These are phyloP conservation scores for Lepidium africanum DNA, from an alignment of 345 rosid genomes.

Conservation along the genomic window DNA sequence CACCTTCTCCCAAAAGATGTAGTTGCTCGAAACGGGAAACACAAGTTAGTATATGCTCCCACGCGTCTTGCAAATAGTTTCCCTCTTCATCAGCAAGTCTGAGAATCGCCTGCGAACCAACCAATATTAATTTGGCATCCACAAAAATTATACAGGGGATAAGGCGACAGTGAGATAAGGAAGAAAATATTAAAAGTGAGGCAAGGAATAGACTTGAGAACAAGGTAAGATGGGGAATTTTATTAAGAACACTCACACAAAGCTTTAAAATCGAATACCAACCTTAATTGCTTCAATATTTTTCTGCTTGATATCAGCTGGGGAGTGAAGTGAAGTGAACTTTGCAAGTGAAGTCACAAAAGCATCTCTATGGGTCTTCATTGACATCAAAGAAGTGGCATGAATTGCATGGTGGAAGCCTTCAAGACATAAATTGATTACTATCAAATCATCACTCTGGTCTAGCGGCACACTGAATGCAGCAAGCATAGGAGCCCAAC, in stretches of 20 bases:
- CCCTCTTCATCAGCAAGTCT: conserved; percentile 85
- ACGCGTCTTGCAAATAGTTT: conserved; percentile 75
- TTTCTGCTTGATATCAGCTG: conserved; percentile 85
- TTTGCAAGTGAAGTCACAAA: conserved; percentile 86
- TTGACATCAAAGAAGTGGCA: conserved; percentile 77
- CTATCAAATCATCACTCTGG: conserved; percentile 77
- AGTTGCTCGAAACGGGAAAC: conserved; percentile 92
- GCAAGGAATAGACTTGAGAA: conserved; percentile 6
- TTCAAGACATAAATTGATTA: conserved; percentile 64
- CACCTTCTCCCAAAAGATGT: conserved; percentile 87
- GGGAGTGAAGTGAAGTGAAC: conserved; percentile 83
- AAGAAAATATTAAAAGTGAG: neutral
- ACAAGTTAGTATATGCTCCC: conserved; percentile 88
- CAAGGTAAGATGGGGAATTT: neutral
- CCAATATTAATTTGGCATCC: neutral
- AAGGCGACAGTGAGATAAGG: neutral
- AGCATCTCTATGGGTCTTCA: conserved; percentile 96
- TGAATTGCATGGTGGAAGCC: conserved; percentile 79
- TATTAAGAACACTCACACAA: neutral
- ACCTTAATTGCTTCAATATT: conserved; percentile 90
- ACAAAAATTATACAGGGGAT: neutral
- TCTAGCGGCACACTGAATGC: conserved; percentile 86
- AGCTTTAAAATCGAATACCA: conserved; percentile 1
- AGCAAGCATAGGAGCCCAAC: conserved; percentile 96
- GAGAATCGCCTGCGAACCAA: conserved; percentile 58